Percentiles rank a stretch among this genome's conserved stretches.
Evolutionary conservation across 106 monocot species (phyloP).

Genomic region (Dendrobium chrysotoxum): DNA sequence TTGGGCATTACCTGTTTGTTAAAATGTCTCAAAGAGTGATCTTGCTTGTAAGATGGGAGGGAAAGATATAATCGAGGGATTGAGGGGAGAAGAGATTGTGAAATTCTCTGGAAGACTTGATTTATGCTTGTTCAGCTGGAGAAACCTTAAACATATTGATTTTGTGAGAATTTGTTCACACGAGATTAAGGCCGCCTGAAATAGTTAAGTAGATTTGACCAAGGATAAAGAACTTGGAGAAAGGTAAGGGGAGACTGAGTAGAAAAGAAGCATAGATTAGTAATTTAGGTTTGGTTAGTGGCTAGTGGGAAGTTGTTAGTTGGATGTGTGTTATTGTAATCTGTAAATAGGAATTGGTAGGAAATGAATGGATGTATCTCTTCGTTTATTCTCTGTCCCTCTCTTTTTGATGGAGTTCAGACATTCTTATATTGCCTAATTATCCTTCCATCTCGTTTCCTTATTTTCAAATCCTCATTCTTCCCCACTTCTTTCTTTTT

Average conservation of each 20-base stretch:
- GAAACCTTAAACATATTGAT: background rate
- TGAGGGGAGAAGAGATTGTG: background rate
- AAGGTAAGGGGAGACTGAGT: background rate
- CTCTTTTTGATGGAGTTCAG: too few relatives aligned
- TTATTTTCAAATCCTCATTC: too few relatives aligned
- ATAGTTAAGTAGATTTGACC: background rate
- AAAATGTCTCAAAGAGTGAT: background rate
- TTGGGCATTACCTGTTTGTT: background rate
- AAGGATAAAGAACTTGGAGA: background rate
- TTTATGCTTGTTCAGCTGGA: background rate
- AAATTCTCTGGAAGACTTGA: too few relatives aligned
- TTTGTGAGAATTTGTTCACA: background rate
- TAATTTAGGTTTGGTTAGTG: too few relatives aligned
- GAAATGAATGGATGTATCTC: too few relatives aligned
- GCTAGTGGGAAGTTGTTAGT: too few relatives aligned
- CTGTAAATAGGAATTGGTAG: too few relatives aligned
- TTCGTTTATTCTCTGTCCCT: too few relatives aligned
- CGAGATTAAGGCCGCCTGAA: background rate
- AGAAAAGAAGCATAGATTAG: background rate
- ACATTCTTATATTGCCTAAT: too few relatives aligned
- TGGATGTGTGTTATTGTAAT: too few relatives aligned
- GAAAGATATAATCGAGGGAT: background rate
- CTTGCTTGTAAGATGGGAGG: background rate
- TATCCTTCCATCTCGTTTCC: too few relatives aligned
- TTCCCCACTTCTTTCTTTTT: too few relatives aligned